These are phyloP conservation scores for Diophrys sp. DNA, from an alignment of 73 alveolate genomes.

Conservation along the genomic window DNA sequence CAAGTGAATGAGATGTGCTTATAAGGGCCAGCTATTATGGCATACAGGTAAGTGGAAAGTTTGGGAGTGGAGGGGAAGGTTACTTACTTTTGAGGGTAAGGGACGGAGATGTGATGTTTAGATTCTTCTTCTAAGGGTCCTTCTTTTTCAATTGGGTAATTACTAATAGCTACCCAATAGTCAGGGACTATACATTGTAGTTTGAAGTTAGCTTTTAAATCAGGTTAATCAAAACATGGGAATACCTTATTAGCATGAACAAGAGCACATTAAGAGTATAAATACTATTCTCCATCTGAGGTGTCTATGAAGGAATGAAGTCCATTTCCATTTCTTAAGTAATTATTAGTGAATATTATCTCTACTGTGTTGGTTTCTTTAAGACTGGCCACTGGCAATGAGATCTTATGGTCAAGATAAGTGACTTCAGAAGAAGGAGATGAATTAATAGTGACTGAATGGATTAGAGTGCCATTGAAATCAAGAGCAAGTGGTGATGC, in stretches of 20 bases:
- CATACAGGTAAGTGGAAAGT: constrained; percentile 75
- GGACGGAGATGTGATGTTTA: constrained; percentile 6
- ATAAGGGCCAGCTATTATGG: constrained; percentile 95
- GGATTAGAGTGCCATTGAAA: neutral
- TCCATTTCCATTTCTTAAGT: constrained; percentile 82
- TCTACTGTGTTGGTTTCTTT: constrained; percentile 25
- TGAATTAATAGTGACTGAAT: constrained; percentile 6
- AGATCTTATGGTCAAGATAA: constrained; percentile 17
- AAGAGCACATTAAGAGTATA: constrained; percentile 93
- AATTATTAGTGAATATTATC: constrained; percentile 44
- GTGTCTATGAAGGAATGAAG: constrained; percentile 90
- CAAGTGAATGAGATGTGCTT: constrained; percentile 38
- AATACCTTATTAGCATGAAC: constrained; percentile 89
- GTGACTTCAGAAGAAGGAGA: neutral
- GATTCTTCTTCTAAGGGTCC: constrained; percentile 53
- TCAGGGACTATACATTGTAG: constrained; percentile 79
- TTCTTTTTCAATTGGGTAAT: no score
- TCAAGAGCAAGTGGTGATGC: neutral
- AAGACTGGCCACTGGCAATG: constrained; percentile 8
- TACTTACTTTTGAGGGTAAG: neutral
- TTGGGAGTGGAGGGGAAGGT: neutral
- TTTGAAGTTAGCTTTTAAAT: constrained; percentile 85
- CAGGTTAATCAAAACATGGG: constrained; percentile 98
- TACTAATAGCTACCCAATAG: constrained; percentile 85
- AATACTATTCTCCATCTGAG: constrained; percentile 84